Conservation (phyloP, 768 basidiomycete species). For the Lactarius indigo region DNA sequence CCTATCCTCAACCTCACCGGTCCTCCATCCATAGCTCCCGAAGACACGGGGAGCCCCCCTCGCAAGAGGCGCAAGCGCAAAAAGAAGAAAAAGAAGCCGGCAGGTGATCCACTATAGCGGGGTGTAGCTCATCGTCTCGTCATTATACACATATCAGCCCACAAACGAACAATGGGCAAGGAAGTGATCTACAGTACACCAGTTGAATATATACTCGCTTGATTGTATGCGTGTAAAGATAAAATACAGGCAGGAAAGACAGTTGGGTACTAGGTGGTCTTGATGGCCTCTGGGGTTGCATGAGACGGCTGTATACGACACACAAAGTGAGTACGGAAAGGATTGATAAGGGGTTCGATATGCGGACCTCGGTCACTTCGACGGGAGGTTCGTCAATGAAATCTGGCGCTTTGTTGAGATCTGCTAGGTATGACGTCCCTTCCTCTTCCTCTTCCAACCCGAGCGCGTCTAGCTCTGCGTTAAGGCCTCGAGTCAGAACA, state of each 20-base stretch:
- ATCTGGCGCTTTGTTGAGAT: slow-evolving; percentile 85
- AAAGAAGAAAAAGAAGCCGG: slow-evolving; percentile 20
- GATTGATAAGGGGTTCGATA: slow-evolving; percentile 7
- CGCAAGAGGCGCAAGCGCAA: slow-evolving; percentile 19
- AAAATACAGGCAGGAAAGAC: not conserved
- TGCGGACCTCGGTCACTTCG: slow-evolving; percentile 56
- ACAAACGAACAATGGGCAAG: slow-evolving; percentile 6
- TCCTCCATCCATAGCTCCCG: slow-evolving; percentile 2
- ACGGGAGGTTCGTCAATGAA: slow-evolving; percentile 88
- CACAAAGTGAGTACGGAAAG: not conserved
- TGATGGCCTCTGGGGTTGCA: slow-evolving; percentile 28
- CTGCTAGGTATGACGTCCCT: slow-evolving; percentile 81
- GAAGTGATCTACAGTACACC: slow-evolving; percentile 16
- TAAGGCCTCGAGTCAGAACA: not conserved
- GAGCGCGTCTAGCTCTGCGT: slow-evolving; percentile 86
- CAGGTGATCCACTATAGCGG: not conserved
- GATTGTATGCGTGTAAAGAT: not conserved
- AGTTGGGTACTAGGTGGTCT: slow-evolving; percentile 30
- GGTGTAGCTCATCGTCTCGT: not conserved
- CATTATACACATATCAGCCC: not conserved
- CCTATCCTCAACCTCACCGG: slow-evolving; percentile 21
- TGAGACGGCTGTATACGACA: slow-evolving; percentile 3
- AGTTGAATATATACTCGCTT: slow-evolving; percentile 5
- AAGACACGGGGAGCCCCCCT: not conserved
- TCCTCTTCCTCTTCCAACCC: slow-evolving; percentile 92